These are phyloP conservation scores for Cetradonia linearis DNA, from an alignment of 495 filamentous ascomycete genomes.

Conservation along the genomic window DNA sequence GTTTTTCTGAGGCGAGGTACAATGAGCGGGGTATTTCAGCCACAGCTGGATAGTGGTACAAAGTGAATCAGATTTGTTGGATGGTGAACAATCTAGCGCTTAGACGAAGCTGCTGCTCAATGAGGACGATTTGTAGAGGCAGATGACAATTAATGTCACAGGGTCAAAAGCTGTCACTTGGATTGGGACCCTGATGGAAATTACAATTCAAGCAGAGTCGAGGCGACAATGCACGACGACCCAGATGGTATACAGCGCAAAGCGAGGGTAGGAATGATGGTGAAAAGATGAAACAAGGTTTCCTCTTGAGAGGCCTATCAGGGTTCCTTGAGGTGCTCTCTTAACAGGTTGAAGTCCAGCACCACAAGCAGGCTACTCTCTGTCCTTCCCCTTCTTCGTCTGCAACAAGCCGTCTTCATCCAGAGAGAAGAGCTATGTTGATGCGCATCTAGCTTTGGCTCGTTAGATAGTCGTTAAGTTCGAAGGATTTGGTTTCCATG, in stretches of 20 bases:
- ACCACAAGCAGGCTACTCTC: not conserved
- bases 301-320: not conserved
- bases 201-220: not conserved
- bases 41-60: not conserved
- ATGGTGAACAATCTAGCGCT: not conserved
- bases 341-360: not conserved
- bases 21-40: not conserved
- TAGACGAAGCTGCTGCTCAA: not conserved
- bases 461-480: not conserved
- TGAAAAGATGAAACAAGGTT: not conserved
- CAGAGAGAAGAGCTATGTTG: not conserved
- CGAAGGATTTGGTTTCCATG: not conserved
- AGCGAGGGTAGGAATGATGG: not conserved
- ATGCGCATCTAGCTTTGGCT: not conserved
- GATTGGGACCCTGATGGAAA: not conserved
- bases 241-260: constrained; percentile 1
- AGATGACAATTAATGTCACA: not conserved
- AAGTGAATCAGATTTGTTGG: not conserved
- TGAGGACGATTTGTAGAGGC: not conserved
- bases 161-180: not conserved
- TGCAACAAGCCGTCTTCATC: constrained; percentile 6
- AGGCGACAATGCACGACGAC: not conserved
- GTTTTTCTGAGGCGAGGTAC: constrained; percentile 18
- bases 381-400: constrained; percentile 3
- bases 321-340: not conserved